Evolutionary conservation across 352 stramenopile species (phyloP).

Genomic region (Phytophthora cryptogea): DNA sequence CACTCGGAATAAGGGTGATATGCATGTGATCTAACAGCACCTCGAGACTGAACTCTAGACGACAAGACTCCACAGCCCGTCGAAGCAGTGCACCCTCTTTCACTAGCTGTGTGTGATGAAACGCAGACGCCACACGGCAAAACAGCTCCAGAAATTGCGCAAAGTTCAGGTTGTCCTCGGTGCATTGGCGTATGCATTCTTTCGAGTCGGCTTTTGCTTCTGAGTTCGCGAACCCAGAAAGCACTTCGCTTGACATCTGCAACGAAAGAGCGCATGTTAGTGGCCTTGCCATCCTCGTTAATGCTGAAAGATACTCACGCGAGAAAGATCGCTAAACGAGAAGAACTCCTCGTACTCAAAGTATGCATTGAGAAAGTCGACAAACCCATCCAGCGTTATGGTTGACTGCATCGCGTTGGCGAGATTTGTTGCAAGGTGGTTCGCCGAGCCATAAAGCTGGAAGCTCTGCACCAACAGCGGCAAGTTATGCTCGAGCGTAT

Average conservation of each 20-base stretch:
- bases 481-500: slow-evolving; percentile 54
- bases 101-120: slow-evolving; percentile 51
- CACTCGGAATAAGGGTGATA: slow-evolving; percentile 40
- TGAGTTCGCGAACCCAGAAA: slow-evolving; percentile 9
- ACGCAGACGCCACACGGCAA: slow-evolving; percentile 54
- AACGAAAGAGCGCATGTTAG: not conserved
- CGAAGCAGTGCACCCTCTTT: slow-evolving; percentile 59
- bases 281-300: not conserved
- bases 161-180: slow-evolving; percentile 41
- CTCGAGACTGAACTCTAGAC: slow-evolving; percentile 68
- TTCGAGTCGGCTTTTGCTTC: slow-evolving; percentile 13
- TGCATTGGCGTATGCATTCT: not conserved
- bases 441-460: slow-evolving; percentile 56
- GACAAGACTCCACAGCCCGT: slow-evolving; percentile 55
- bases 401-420: slow-evolving; percentile 13
- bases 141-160: slow-evolving; percentile 72
- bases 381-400: slow-evolving; percentile 71
- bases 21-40: slow-evolving; percentile 61
- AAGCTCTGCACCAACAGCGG: slow-evolving; percentile 57
- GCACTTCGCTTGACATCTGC: slow-evolving; percentile 18
- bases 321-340: slow-evolving; percentile 48
- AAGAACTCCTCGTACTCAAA: slow-evolving; percentile 80
- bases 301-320: slow-evolving; percentile 23
- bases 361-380: slow-evolving; percentile 81
- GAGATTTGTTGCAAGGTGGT: slow-evolving; percentile 15